Conservation (phyloP, 768 basidiomycete species). For the Coprinopsis sp. region DNA sequence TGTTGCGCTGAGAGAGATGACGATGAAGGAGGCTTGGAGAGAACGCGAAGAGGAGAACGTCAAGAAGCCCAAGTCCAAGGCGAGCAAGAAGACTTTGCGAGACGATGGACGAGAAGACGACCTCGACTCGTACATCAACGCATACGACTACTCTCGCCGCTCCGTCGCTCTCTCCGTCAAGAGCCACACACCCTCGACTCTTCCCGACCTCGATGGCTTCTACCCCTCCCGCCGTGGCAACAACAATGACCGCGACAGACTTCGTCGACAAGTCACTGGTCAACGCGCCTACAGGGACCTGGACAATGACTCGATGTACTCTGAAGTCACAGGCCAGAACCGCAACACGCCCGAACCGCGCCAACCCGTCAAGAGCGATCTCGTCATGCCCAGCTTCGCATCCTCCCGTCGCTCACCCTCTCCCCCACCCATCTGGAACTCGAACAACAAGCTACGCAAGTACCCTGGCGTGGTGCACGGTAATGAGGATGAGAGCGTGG, state of each 20-base stretch:
- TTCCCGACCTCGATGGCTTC: slow-evolving; percentile 10
- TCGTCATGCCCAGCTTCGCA: no score
- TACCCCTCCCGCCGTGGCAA: slow-evolving; percentile 1
- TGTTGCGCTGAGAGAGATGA: slow-evolving; percentile 1
- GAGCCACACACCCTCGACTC: slow-evolving; percentile 8
- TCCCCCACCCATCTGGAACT: no score
- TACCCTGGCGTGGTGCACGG: no score
- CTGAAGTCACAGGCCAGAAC: slow-evolving; percentile 62
- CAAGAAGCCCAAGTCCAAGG: slow-evolving; percentile 1
- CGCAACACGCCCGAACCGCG: slow-evolving; percentile 64
- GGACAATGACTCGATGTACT: slow-evolving; percentile 47
- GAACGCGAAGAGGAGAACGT: background rate
- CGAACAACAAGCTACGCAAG: no score
- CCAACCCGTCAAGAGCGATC: slow-evolving; percentile 54
- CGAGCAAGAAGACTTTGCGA: background rate
- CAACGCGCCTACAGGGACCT: background rate
- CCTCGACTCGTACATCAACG: slow-evolving; percentile 12
- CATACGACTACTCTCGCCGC: slow-evolving; percentile 9
- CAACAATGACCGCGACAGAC: background rate
- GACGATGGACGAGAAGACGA: background rate
- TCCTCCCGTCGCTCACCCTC: no score
- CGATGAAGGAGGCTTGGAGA: background rate
- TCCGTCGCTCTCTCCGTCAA: slow-evolving; percentile 3
- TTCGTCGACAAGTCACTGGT: slow-evolving; percentile 5
- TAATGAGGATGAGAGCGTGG: no score